Evolutionary conservation across 2,329 filamentous ascomycete genomes (phyloP), one percentile per base, ranked within the genome.

Genomic region (Neonectria ditissima): DNA sequence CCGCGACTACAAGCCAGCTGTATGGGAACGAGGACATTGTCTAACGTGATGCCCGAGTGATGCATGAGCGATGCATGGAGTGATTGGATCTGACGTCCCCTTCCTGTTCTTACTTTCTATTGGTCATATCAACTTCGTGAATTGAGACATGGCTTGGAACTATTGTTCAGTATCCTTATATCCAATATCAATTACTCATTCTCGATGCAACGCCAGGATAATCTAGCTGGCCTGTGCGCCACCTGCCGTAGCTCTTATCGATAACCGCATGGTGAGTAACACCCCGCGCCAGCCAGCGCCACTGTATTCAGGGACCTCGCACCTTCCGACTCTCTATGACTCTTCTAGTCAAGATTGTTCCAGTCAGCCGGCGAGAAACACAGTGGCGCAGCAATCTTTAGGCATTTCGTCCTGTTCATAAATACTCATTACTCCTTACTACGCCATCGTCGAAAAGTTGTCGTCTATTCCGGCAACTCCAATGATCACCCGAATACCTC

Each of bases 401-500:
- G 58, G 34, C 44, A 53, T 50, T 44, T 52, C 43, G 47, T n/a
- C 32, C 44, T 24, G 26, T 34, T 45, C 37, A 24, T n/a, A 18
- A 48, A 30, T 66, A 66, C 56, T 62, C 66, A 69, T 65, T 59
- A 18, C 9, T 37, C 18, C 24, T 39, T 24, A 8, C 18, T 18
- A 51, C 26, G 22, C 28, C 45, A 39, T 43, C 22, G 50, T 41
- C 28, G 9, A 41, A 22, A 14, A 32, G 14, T 48, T 54, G 41
- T 45, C 48, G 22, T 28, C 24, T 57, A 28, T 51, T 43, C 10
- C 45, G 45, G 34, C 47, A 57, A 66, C n/a, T 58, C 66, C 68
- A 68, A 76, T 77, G 74, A 74, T 74, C 61, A 63, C 58, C 48
- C 69, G 66, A 71, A 75, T 74, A 76, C 52, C 56, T 26, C 28